These are phyloP conservation scores for Trypanosomatidae sp. DNA, from an alignment of 208 protist genomes.

Conservation along the genomic window DNA sequence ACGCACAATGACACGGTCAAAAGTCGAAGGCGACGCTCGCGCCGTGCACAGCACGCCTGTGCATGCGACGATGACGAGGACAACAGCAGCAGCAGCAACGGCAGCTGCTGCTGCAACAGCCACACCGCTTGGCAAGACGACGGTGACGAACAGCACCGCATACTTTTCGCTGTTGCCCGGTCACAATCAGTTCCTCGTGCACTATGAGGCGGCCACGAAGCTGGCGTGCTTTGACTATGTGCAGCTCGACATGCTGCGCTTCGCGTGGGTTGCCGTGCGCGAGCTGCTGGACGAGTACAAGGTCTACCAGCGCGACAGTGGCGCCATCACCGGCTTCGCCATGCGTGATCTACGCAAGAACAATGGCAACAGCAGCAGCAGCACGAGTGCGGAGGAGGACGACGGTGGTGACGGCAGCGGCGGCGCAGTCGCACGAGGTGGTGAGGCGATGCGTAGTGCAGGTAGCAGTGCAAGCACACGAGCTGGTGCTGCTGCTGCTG, in stretches of 20 bases:
- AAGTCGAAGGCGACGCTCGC: too few species aligned
- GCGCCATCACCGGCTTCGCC: slow-evolving; percentile 43
- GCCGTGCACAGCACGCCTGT: too few species aligned
- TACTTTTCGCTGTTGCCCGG: slow-evolving; percentile 49
- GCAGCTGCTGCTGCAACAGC: slow-evolving; percentile 3
- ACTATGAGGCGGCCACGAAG: slow-evolving; percentile 41
- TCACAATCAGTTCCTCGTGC: slow-evolving; percentile 58
- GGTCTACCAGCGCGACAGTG: slow-evolving; percentile 29
- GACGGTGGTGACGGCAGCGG: too few species aligned
- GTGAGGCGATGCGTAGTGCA: too few species aligned
- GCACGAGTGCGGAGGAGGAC: too few species aligned
- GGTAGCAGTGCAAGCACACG: too few species aligned
- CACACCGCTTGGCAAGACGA: slow-evolving; percentile 10
- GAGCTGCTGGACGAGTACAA: slow-evolving; percentile 53
- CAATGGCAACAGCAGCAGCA: slow-evolving; percentile 8
- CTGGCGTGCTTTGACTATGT: slow-evolving; percentile 43
- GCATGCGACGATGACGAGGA: too few species aligned
- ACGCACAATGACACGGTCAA: too few species aligned
- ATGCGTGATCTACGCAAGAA: slow-evolving; percentile 56
- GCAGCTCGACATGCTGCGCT: slow-evolving; percentile 62
- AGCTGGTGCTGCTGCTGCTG: too few species aligned
- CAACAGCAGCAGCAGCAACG: slow-evolving; percentile 4
- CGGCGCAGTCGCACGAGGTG: too few species aligned
- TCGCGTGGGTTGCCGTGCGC: slow-evolving; percentile 47
- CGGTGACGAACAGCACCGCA: slow-evolving; percentile 28